Evolutionary conservation across 768 basidiomycete genomes (phyloP).

Genomic region (Leccinum disarticulatum): DNA sequence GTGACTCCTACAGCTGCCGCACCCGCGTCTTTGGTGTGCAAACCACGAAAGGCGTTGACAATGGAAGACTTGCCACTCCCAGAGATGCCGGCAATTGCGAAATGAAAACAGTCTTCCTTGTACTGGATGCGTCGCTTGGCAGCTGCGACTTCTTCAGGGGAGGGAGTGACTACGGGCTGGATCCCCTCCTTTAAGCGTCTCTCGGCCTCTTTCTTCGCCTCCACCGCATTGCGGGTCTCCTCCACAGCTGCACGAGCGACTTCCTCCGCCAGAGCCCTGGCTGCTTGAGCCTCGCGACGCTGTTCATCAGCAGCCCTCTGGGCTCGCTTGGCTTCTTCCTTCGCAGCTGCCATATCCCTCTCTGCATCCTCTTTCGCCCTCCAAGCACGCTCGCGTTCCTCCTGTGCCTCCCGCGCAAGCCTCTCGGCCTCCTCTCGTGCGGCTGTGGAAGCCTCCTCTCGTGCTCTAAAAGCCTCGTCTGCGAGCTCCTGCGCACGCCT

Average conservation of each 20-base stretch:
- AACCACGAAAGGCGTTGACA: conserved; percentile 36
- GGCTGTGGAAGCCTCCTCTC: conserved; percentile 2
- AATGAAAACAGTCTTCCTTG: conserved; percentile 28
- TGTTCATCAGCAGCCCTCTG: not conserved
- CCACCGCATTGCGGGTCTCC: conserved; percentile 1
- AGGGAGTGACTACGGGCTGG: conserved; percentile 26
- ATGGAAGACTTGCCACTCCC: conserved; percentile 39
- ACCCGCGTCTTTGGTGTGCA: conserved; percentile 17
- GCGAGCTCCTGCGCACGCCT: conserved; percentile 2
- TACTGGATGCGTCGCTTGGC: conserved; percentile 24
- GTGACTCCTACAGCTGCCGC: conserved; percentile 31
- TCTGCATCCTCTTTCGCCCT: conserved; percentile 6
- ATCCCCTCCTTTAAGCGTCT: conserved; percentile 23
- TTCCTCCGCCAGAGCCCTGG: not conserved
- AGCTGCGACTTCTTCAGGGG: conserved; percentile 16
- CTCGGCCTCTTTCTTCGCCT: conserved; percentile 19
- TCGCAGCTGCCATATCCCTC: conserved; percentile 4
- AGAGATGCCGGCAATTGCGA: conserved; percentile 34
- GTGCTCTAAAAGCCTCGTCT: conserved; percentile 1
- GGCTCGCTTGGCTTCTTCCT: not conserved
- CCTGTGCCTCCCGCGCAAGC: conserved; percentile 4
- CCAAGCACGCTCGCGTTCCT: conserved; percentile 7
- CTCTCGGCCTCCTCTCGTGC: conserved; percentile 5
- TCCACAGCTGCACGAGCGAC: not conserved
- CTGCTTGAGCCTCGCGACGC: not conserved